These are phyloP conservation scores for Moricandia arvensis DNA, from an alignment of 345 rosid genomes.

Conservation along the genomic window DNA sequence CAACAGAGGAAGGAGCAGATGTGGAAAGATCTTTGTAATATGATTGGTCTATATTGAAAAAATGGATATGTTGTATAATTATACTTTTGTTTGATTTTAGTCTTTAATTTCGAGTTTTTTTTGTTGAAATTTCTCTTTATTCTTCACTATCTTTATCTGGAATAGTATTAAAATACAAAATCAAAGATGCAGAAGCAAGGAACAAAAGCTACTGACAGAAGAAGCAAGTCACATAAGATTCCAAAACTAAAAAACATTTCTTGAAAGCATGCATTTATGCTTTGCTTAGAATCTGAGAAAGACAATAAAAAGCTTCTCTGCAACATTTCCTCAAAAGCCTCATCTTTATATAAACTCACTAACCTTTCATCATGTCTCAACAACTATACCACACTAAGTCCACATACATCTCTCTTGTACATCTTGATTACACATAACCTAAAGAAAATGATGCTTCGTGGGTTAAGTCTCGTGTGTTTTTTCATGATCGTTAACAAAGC, in stretches of 20 bases:
- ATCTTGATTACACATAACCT: neutral
- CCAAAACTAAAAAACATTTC: conserved; percentile 32
- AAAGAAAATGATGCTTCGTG: conserved; percentile 23
- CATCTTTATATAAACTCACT: conserved; percentile 52
- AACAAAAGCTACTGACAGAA: conserved; percentile 27
- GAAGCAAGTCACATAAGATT: conserved; percentile 35
- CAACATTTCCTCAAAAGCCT: conserved; percentile 47
- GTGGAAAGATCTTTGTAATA: conserved; percentile 21
- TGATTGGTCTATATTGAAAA: conserved; percentile 28
- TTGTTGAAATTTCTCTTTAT: conserved; percentile 1
- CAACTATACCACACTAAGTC: conserved; percentile 7
- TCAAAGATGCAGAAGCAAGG: conserved; percentile 31
- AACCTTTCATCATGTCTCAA: conserved; percentile 26
- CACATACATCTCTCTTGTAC: neutral
- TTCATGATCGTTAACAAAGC: conserved; percentile 45
- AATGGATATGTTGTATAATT: conserved; percentile 18
- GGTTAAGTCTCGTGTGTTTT: conserved; percentile 38
- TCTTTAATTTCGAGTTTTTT: conserved; percentile 8
- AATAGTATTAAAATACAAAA: neutral
- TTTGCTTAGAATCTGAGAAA: conserved; percentile 57
- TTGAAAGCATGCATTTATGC: conserved; percentile 47
- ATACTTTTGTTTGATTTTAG: conserved; percentile 37
- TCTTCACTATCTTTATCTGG: neutral
- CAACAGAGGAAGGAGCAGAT: conserved; percentile 22
- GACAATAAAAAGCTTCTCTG: conserved; percentile 54